Evolutionary conservation across 1,284 basidiomycete species (phyloP), one percentile per base, ranked within the genome.

Genomic region (Ganoderma sinense): DNA sequence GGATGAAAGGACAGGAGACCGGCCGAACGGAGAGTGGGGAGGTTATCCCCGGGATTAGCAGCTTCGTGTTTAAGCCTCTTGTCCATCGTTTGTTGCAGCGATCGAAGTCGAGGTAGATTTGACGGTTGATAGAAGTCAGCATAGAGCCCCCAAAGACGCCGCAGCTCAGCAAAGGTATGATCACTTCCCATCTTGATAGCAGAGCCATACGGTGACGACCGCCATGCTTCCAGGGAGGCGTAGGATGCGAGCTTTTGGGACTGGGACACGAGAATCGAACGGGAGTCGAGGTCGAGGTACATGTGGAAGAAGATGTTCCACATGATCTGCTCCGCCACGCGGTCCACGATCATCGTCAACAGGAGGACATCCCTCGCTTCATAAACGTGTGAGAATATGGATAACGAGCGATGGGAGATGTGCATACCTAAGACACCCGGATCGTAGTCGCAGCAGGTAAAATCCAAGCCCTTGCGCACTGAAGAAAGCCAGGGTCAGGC

Each of bases 251-350:
- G 83, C 67, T 82, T 85, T 6, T 77, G 72, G 70, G 84, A 88
- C 53, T 89, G 87, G 0, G 72, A 73, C 2, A 82, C 64, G 26
- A 91, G 78, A n/a, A 82, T 62, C 0, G 76, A 68, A 10, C 82
- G 76, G 0, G 87, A 81, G 0, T 64, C 61, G 45, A 82, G 73
- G 76, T 89, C 85, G 51, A 91, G 73, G 65, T 83, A 81, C 65
- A 90, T 78, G 75, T 91, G 86, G 72, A 85, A 90, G 75, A 86
- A 89, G 26, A 89, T 86, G 64, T 87, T 84, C 89, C 89, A 91
- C 11, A 86, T 78, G n/a, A 41, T 41, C 5, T 31, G 71, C 65
- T 29, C 23, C 48, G 77, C 67, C 0, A 74, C 65, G 11, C 77
- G 63, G n/a, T 83, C 82, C 18, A 84, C 82, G 31, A 84, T 69